Percentiles rank a stretch among this genome's conserved stretches.
Conservation (phyloP, 345 rosid genomes). For the Geranium rotundifolium region DNA sequence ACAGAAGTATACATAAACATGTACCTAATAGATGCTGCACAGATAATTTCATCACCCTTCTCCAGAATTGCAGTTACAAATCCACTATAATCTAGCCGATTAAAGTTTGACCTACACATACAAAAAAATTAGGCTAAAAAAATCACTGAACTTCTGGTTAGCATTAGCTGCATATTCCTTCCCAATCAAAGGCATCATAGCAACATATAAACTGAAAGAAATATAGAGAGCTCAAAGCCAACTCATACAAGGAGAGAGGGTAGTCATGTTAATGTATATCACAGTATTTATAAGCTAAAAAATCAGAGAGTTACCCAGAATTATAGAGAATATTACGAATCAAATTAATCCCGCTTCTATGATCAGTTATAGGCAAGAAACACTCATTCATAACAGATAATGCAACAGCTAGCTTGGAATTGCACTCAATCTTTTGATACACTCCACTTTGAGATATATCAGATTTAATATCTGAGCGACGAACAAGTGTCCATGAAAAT, state of each 20-base stretch:
- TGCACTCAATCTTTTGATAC: slow-evolving; percentile 52
- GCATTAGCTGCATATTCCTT: too few species aligned
- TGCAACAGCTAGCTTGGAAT: slow-evolving; percentile 85
- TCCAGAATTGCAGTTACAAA: slow-evolving; percentile 74
- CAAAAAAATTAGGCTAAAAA: slow-evolving; percentile 3
- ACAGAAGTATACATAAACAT: neutral
- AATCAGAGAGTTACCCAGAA: slow-evolving; percentile 46
- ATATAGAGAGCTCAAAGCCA: too few species aligned
- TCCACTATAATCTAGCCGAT: slow-evolving; percentile 59
- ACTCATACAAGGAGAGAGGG: neutral
- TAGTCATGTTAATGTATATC: neutral
- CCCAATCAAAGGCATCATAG: too few species aligned
- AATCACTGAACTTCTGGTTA: neutral
- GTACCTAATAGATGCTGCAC: slow-evolving; percentile 88
- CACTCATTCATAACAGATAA: slow-evolving; percentile 86
- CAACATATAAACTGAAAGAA: too few species aligned
- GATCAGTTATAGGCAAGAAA: slow-evolving; percentile 75
- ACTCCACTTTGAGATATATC: slow-evolving; percentile 40
- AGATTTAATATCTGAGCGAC: slow-evolving; percentile 40
- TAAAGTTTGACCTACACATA: slow-evolving; percentile 67
- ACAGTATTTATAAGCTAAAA: too few species aligned
- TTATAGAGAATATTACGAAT: slow-evolving; percentile 79
- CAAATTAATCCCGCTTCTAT: slow-evolving; percentile 77
- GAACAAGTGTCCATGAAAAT: slow-evolving; percentile 72
- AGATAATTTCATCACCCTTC: slow-evolving; percentile 71